Conservation (phyloP, 1,139 yeast genomes). For the Lodderomyces elongisporus region DNA sequence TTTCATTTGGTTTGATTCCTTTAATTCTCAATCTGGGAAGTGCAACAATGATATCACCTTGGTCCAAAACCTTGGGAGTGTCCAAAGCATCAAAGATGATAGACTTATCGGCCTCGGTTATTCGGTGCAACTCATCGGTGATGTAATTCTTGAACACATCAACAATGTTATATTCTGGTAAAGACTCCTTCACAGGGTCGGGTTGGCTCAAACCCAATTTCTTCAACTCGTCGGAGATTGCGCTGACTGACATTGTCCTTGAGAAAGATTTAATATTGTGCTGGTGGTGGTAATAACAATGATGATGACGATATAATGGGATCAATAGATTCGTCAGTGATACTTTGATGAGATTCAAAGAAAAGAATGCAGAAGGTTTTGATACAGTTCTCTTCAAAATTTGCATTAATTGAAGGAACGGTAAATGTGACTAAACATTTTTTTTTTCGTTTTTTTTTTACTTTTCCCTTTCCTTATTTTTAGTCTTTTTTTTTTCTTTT, state of each 20-base stretch:
- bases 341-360: too few relatives aligned
- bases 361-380: background rate
- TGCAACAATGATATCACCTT: slow-evolving; percentile 92
- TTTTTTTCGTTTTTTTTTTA: background rate
- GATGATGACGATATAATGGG: background rate
- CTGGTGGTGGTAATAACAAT: background rate
- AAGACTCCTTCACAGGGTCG: slow-evolving; percentile 33
- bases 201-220: slow-evolving; percentile 36
- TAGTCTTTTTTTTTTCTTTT: background rate
- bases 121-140: slow-evolving; percentile 65
- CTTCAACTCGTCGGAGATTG: slow-evolving; percentile 33
- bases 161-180: slow-evolving; percentile 68
- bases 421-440: slow-evolving; percentile 1
- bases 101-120: slow-evolving; percentile 66
- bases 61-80: slow-evolving; percentile 77
- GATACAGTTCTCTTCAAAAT: slow-evolving; percentile 6
- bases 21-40: slow-evolving; percentile 89
- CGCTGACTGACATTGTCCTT: slow-evolving; percentile 11
- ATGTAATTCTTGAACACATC: slow-evolving; percentile 89
- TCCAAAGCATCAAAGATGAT: slow-evolving; percentile 84
- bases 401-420: slow-evolving; percentile 7
- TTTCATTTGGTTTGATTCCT: slow-evolving; percentile 76
- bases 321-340: too few relatives aligned
- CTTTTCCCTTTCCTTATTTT: background rate
- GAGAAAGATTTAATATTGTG: too few relatives aligned